Base-by-base conservation (phyloP, 768 basidiomycete species). In the Phanerochaete sordida region DNA sequence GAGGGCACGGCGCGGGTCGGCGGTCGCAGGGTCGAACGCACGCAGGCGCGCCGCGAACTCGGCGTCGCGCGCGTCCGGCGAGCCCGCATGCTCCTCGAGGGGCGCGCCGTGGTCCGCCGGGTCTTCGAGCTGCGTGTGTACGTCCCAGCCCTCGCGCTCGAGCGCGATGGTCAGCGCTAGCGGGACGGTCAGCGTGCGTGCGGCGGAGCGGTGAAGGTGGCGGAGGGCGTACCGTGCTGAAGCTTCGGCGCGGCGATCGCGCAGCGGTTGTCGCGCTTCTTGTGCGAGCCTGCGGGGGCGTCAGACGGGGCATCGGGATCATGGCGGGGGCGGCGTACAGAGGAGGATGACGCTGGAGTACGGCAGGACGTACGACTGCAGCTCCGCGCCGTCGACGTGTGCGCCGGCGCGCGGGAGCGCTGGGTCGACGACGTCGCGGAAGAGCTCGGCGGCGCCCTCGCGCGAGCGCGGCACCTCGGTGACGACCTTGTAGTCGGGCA, bases 401-500 rank as follows among this genome's bases (percentile, higher is more conserved):
- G 75, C 70, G 12, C 80, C 84, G 23, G 74, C 73, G 39, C 82
- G 81, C 52, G 79, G 78, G 5, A 87, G 70, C 2, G 73, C 73
- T 1, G 90, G 87, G 64, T 85, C 81, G 9, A 95, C 77, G 1
- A 84, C 80, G 27, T 76, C 74, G 31, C 81, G 74, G 84, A 87
- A 93, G 23, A 97, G 75, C 30, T 80, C 79, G 59, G 84, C 76
- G 6, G 94, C 95, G 26, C 90, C 91, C 1, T 81, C 76, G 15
- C 70, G 58, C 0, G 87, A 81, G 33, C 84, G 78, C 24, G 83
- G 82, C 15, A 98, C 85, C 54, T 88, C 87, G 1, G 84, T 80
- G 28, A 95, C 81, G 48, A 94, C 79, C 65, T 86, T 93, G 77
- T 87, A 98, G 73, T 99, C 96, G 6, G 96, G 96, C 66, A 99